phyloP scores from a whole-genome alignment of 495 filamentous ascomycete genomes.

The Xylaria cubensis region DNA sequence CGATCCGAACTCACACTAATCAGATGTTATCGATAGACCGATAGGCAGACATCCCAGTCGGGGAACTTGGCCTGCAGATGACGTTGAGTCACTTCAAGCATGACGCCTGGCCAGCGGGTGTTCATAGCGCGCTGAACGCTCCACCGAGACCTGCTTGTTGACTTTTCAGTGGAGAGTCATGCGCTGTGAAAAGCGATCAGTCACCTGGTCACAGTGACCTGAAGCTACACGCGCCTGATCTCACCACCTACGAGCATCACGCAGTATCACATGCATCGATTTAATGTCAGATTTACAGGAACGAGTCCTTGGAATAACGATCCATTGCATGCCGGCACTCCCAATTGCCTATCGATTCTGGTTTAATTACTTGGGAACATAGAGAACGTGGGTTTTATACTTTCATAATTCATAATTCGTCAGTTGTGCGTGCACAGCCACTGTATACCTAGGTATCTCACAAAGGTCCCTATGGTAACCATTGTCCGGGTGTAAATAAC shows the following conservation, averaged over 20 bases:
- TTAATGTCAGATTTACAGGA: neutral
- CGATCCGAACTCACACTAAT: neutral
- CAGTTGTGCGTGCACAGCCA: conserved; percentile 6
- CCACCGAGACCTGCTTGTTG: neutral
- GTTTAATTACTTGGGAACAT: too few species aligned
- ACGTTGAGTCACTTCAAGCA: conserved; percentile 21
- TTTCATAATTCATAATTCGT: too few species aligned
- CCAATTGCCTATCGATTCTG: neutral
- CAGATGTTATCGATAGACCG: conserved; percentile 21
- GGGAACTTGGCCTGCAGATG: conserved; percentile 9
- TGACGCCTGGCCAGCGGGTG: neutral
- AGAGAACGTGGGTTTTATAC: too few species aligned
- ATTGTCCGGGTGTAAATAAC: too few species aligned
- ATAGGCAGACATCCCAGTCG: conserved; percentile 13
- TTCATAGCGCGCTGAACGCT: neutral
- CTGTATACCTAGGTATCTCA: too few species aligned
- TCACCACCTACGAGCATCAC: neutral
- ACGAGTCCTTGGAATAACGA: neutral
- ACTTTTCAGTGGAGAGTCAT: conserved; percentile 14
- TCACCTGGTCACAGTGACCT: conserved; percentile 12
- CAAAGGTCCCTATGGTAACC: too few species aligned
- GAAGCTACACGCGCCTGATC: conserved; percentile 1
- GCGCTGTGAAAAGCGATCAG: neutral
- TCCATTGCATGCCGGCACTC: neutral
- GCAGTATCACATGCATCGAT: conserved; percentile 1